Percentiles rank a stretch among this genome's conserved stretches.
phyloP scores from a whole-genome alignment of 2,329 filamentous ascomycete species.

The Incumbomyces lentus region DNA sequence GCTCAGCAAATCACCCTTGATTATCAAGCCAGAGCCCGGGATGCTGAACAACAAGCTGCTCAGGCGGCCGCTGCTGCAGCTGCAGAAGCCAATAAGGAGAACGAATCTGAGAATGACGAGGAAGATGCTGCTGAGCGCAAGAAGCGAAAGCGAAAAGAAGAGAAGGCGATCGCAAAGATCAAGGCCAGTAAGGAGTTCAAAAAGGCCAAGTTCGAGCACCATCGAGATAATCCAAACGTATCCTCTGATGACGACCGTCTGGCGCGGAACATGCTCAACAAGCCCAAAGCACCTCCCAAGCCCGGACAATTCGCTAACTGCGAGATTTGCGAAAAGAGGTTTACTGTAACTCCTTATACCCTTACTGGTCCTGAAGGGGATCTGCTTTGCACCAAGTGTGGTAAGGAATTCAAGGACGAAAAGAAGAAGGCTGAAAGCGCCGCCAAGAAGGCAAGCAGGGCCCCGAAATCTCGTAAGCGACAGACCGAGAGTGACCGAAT shows the following conservation, averaged over 20 bases:
- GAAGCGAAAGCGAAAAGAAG: conserved; percentile 48
- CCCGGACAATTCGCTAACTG: conserved; percentile 86
- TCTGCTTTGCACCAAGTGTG: conserved; percentile 73
- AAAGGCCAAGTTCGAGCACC: conserved; percentile 36
- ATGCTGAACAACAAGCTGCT: conserved; percentile 32
- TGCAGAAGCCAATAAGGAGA: conserved; percentile 25
- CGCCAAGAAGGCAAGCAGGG: conserved; percentile 37
- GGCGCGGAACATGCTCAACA: conserved; percentile 44
- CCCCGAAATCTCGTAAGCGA: conserved; percentile 53
- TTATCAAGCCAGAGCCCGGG: conserved; percentile 43
- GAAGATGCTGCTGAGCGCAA: conserved; percentile 34
- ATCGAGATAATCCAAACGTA: conserved; percentile 29
- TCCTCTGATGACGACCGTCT: conserved; percentile 34
- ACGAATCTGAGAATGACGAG: conserved; percentile 24
- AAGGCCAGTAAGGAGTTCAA: conserved; percentile 43
- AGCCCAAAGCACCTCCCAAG: conserved; percentile 38
- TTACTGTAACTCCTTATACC: conserved; percentile 85
- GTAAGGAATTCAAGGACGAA: conserved; percentile 60
- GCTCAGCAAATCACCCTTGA: conserved; percentile 52
- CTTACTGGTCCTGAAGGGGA: conserved; percentile 73
- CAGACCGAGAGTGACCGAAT: conserved; percentile 75
- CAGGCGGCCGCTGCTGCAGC: conserved; percentile 24
- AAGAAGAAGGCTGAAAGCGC: conserved; percentile 53
- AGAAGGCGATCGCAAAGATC: conserved; percentile 34
- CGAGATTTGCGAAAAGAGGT: conserved; percentile 72